Base-by-base conservation (phyloP, 495 filamentous ascomycete species). In the Aspergillus kassunensis region DNA sequence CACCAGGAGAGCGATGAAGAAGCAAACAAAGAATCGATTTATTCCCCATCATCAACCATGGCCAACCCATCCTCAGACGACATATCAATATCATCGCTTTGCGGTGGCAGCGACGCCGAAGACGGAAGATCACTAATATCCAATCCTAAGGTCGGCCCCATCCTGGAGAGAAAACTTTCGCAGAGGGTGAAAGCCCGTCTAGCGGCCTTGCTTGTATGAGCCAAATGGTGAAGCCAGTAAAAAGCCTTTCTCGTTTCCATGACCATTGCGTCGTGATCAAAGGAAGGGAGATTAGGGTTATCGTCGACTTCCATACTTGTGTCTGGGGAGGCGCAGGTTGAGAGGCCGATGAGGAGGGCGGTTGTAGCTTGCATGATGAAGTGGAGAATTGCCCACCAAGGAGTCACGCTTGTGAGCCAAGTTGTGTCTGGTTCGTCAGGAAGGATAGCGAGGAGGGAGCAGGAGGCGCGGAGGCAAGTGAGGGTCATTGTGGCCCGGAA, bases 311-410 rank as follows among this genome's bases (percentile, higher is more conserved):
- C 7, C 21, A 10, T 15, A 20, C 45, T 23, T 5, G n/a, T 10
- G 27, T 35, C 30, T 12, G 34, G 34, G 13, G 15, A 23, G 3
- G 51, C 23, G 25, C 59, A 60, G 47, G 54, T 63, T 1, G 75
- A 73, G 11, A 83, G 57, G 30, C 81, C 78, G 6, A 84, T 66
- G 53, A 86, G 70, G 5, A 86, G 58, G 4, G 84, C 73, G 0
- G 73, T 76, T 0, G 75, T 76, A 1, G 83, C 80, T 63, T 86
- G 81, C 71, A 83, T 83, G 6, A 87, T 53, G 54, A 76, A 80
- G 56, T 88, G 83, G 0, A 87, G 65, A 6, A 81, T 64, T 30
- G 66, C 74, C 81, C 82, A 88, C 81, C 82, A 86, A 13, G 82
- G 81, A 0, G 74, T 61, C 2, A 71, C 57, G 21, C 65, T 63